Evolutionary conservation across 23 red algal genomes (phyloP).

Genomic region (Gracilariopsis chorda): DNA sequence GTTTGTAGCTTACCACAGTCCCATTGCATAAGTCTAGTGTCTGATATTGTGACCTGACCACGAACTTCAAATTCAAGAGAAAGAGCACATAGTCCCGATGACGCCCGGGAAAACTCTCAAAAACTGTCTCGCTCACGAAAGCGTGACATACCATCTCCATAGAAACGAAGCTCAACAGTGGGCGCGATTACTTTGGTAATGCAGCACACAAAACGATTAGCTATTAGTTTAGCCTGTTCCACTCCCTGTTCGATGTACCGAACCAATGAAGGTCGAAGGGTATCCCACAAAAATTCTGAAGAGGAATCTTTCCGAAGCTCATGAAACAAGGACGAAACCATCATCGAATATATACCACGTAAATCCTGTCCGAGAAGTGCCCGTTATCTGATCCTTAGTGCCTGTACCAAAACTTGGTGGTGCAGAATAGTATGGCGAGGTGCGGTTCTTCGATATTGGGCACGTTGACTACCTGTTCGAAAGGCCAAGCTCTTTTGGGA

Average conservation of each 20-base stretch:
- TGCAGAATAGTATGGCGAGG: background rate
- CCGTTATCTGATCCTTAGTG: background rate
- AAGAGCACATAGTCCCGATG: background rate
- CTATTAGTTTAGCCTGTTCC: no score
- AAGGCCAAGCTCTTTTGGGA: no score
- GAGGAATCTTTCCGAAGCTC: no score
- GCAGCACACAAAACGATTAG: slow-evolving; percentile 7
- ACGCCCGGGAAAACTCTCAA: background rate
- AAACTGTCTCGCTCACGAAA: background rate
- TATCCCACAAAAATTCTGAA: no score
- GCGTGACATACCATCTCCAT: background rate
- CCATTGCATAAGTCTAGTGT: slow-evolving; percentile 81
- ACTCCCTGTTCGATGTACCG: no score
- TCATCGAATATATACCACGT: background rate
- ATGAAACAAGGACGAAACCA: background rate
- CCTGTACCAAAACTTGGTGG: background rate
- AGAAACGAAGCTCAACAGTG: slow-evolving; percentile 19
- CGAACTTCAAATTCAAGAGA: slow-evolving; percentile 16
- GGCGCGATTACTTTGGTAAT: background rate
- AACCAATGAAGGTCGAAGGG: no score
- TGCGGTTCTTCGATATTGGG: background rate
- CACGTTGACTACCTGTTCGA: no score
- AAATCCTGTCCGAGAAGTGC: slow-evolving; percentile 15
- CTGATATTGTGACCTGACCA: slow-evolving; percentile 55
- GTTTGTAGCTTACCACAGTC: slow-evolving; percentile 90